Evolutionary conservation across 306 rosid genomes (phyloP).

Genomic region (Rosa rugosa): DNA sequence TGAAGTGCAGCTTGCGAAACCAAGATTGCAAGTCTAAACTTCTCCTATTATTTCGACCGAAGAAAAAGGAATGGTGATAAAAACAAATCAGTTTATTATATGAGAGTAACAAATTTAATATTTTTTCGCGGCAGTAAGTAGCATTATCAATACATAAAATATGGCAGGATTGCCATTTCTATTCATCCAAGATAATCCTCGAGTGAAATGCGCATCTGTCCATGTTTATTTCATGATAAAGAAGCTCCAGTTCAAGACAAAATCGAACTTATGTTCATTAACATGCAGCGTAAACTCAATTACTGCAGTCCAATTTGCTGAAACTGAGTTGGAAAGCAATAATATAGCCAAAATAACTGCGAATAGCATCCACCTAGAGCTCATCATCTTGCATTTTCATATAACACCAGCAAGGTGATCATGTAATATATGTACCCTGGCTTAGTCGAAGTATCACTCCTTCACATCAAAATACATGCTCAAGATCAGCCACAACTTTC

Average conservation of each 20-base stretch:
- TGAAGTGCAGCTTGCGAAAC: slow-evolving; percentile 99
- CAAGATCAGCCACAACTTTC: neutral
- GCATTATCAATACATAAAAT: neutral
- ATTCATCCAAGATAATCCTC: neutral
- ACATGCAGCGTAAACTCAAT: neutral
- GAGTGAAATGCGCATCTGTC: neutral
- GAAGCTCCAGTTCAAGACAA: neutral
- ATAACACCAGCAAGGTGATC: neutral
- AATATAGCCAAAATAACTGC: neutral
- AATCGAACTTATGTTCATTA: neutral
- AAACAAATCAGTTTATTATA: neutral
- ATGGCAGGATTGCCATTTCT: neutral
- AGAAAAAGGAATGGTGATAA: slow-evolving; percentile 1
- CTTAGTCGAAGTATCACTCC: neutral
- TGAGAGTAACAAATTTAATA: neutral
- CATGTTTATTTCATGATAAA: neutral
- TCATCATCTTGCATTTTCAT: neutral
- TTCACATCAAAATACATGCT: neutral
- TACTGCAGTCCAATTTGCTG: neutral
- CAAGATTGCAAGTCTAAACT: slow-evolving; percentile 96
- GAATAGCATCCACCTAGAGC: neutral
- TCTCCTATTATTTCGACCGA: slow-evolving; percentile 59
- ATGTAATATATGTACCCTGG: neutral
- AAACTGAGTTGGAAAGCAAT: neutral
- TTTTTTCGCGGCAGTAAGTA: neutral